Base-by-base conservation (phyloP, 139 green algal genomes). In the Eudorina sp. region DNA sequence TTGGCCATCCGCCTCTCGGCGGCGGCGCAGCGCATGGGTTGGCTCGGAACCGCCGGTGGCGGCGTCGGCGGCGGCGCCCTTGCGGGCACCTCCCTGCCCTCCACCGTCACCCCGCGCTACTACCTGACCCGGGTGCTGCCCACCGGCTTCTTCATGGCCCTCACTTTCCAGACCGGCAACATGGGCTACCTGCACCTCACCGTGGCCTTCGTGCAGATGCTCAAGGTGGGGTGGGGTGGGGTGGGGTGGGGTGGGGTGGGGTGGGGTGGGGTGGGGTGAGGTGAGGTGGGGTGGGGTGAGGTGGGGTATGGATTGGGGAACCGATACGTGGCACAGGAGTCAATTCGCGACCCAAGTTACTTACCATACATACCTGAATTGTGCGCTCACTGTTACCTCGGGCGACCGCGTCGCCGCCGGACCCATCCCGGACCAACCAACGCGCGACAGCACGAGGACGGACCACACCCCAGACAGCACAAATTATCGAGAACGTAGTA, bases 191-290 rank as follows among this genome's bases (percentile, higher is more conserved):
- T 99, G 4, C 99, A 99, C 92, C 92, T 99, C 27, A 96, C 92
- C 9, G 96, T 99, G 18, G 96, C 97, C 16, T 99, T 99, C 92
- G 98, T 99, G 40, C 97, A 99, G 78, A 93, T 94, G 89, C 89
- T 94, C 66, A 93, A 96, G 94, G 83, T 88, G 48, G 29, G 82
- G 70, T 14, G 25, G n/a, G 34, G 48, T 7, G 75, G 14, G 76
- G 53, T 19, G 2, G 29, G 53, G 31, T 5, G 19, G 6, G 23
- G 13, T 43, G 9, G 16, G 58, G n/a, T n/a, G n/a, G n/a, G n/a
- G n/a, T n/a, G n/a, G n/a, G n/a, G n/a, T n/a, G n/a, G n/a, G n/a
- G n/a, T n/a, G n/a, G n/a, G n/a, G n/a, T n/a, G n/a, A n/a, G n/a
- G n/a, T n/a, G n/a, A n/a, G n/a, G n/a, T n/a, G n/a, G n/a, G n/a